Conservation (phyloP, 306 rosid species). For the Ceratonia siliqua region DNA sequence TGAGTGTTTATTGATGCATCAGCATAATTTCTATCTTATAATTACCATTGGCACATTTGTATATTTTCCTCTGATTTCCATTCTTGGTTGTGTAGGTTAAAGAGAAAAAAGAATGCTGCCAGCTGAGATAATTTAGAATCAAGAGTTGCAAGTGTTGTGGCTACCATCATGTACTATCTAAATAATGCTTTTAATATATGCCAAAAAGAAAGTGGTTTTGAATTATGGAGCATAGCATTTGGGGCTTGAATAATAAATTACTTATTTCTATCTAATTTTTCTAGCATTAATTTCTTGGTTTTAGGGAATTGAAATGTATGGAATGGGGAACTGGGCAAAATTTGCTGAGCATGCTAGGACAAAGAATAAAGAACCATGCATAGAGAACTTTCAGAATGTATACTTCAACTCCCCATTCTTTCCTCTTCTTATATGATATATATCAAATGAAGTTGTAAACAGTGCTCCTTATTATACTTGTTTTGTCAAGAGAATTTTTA, state of each 20-base stretch:
- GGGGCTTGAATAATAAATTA: slow-evolving; percentile 6
- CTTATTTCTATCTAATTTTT: slow-evolving; percentile 14
- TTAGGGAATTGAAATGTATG: slow-evolving; percentile 97
- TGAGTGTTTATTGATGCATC: not conserved
- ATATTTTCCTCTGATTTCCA: slow-evolving; percentile 29
- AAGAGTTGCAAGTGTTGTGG: slow-evolving; percentile 59
- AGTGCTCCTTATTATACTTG: slow-evolving; percentile 14
- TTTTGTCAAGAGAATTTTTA: slow-evolving; percentile 31
- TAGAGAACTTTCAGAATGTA: slow-evolving; percentile 76
- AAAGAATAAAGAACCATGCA: slow-evolving; percentile 89
- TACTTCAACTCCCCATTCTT: slow-evolving; percentile 78
- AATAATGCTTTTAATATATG: slow-evolving; percentile 67
- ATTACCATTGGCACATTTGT: not conserved
- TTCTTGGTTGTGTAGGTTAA: slow-evolving; percentile 59
- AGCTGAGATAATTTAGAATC: slow-evolving; percentile 84
- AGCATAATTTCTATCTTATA: not conserved
- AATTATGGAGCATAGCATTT: slow-evolving; percentile 12
- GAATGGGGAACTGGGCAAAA: slow-evolving; percentile 96
- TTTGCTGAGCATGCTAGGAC: slow-evolving; percentile 99
- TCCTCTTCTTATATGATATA: slow-evolving; percentile 84
- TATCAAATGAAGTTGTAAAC: slow-evolving; percentile 25
- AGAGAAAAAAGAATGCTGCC: slow-evolving; percentile 82
- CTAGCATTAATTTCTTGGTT: slow-evolving; percentile 26
- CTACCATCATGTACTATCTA: slow-evolving; percentile 29
- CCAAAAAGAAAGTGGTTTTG: slow-evolving; percentile 14